phyloP scores from a whole-genome alignment of 2,329 filamentous ascomycete species.

The Lachnellula subtilissima region DNA sequence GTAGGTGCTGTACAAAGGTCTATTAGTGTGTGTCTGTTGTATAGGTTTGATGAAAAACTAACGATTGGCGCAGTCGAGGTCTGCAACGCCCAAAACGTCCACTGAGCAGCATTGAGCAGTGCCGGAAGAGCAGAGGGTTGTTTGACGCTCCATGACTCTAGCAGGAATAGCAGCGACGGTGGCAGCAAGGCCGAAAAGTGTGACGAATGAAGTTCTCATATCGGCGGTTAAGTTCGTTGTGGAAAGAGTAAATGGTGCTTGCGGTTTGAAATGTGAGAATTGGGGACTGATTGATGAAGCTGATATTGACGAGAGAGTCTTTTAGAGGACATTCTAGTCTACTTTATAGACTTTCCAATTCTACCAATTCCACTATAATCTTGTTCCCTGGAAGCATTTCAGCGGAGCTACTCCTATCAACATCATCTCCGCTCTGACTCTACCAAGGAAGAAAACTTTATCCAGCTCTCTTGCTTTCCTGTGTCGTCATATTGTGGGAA shows the following conservation, averaged over 20 bases:
- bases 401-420: conserved; percentile 3
- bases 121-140: conserved; percentile 37
- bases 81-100: conserved; percentile 52
- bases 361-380: conserved; percentile 42
- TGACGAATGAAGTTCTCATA: conserved; percentile 21
- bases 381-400: conserved; percentile 3
- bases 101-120: conserved; percentile 56
- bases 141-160: conserved; percentile 33
- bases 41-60: conserved; percentile 27
- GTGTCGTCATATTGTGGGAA: conserved; percentile 12
- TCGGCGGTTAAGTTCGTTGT: conserved; percentile 7
- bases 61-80: conserved; percentile 54
- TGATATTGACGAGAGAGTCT: conserved; percentile 8
- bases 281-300: conserved; percentile 7
- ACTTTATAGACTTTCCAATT: conserved; percentile 17
- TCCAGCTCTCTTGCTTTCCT: neutral
- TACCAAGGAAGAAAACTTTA: neutral
- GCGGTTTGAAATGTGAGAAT: conserved; percentile 26
- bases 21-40: neutral
- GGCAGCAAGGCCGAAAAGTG: conserved; percentile 8
- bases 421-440: conserved; percentile 1
- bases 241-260: conserved; percentile 34
- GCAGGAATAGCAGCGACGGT: conserved; percentile 24
- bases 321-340: conserved; percentile 7
- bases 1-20: conserved; percentile 31